A percentile compares a stretch with the other conserved stretches of the same genome.
phyloP scores from a whole-genome alignment of 2,329 filamentous ascomycete genomes.

The Emydomyces testavorans region DNA sequence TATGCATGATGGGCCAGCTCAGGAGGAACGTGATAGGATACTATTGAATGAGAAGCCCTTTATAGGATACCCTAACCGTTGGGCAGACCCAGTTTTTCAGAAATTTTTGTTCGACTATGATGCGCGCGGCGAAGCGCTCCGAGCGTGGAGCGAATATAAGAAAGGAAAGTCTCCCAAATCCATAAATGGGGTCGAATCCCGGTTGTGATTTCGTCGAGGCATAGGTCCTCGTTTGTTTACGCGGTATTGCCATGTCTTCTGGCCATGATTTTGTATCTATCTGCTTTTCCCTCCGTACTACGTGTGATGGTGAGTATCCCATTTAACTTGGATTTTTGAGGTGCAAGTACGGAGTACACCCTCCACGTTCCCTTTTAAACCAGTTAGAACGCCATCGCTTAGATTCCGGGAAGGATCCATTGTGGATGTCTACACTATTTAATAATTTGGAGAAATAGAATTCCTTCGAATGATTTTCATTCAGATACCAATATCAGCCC shows the following conservation, averaged over 20 bases:
- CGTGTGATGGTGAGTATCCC: too few species aligned
- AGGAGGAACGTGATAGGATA: conserved; percentile 42
- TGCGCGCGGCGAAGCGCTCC: conserved; percentile 9
- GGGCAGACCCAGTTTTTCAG: conserved; percentile 33
- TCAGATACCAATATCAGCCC: too few species aligned
- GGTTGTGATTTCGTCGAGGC: neutral
- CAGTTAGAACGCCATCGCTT: too few species aligned
- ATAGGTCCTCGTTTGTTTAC: neutral
- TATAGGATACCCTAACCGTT: conserved; percentile 34
- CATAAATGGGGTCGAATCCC: neutral
- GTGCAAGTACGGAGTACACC: too few species aligned
- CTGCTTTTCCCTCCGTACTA: too few species aligned
- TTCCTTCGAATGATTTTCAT: too few species aligned
- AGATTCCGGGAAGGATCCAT: too few species aligned
- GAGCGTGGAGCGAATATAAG: conserved; percentile 13
- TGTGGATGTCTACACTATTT: too few species aligned
- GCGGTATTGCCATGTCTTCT: neutral
- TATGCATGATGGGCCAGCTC: conserved; percentile 47
- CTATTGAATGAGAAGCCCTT: conserved; percentile 31
- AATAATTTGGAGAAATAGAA: too few species aligned
- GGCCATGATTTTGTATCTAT: neutral
- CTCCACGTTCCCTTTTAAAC: too few species aligned
- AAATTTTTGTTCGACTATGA: conserved; percentile 34
- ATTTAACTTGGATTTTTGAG: too few species aligned
- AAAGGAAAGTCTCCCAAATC: conserved; percentile 4